Conservation (phyloP, 305 asterid genomes). For the Fraxinus nigra region DNA sequence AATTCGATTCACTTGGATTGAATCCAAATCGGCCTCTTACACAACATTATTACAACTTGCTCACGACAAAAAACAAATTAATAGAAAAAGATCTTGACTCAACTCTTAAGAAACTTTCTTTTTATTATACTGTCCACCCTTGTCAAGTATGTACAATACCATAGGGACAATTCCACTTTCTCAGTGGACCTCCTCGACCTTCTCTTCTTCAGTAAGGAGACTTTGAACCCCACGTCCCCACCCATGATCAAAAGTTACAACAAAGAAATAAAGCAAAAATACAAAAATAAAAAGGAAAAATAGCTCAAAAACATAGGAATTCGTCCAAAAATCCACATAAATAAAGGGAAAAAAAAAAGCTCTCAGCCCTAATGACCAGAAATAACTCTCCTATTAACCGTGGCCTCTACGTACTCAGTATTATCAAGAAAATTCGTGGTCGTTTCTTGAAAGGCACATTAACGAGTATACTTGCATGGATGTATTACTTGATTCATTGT, state of each 20-base stretch:
- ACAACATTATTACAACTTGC: background rate
- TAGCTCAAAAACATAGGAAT: conserved; percentile 66
- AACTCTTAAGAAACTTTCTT: conserved; percentile 23
- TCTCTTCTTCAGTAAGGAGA: background rate
- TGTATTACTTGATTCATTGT: conserved; percentile 74
- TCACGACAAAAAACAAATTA: too few species aligned
- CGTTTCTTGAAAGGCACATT: conserved; percentile 52
- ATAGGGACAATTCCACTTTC: background rate
- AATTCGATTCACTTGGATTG: conserved; percentile 1
- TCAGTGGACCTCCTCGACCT: conserved; percentile 1
- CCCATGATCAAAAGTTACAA: conserved; percentile 25
- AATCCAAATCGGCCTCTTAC: background rate
- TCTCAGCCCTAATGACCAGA: conserved; percentile 82
- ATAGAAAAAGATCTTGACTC: background rate
- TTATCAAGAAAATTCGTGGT: background rate
- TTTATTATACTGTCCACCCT: too few species aligned
- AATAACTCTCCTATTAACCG: conserved; percentile 70
- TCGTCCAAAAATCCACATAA: conserved; percentile 80
- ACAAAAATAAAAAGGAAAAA: conserved; percentile 31
- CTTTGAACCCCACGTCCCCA: background rate
- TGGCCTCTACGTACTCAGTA: conserved; percentile 40
- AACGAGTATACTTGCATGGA: conserved; percentile 80
- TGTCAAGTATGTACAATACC: background rate
- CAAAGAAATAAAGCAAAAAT: conserved; percentile 62
- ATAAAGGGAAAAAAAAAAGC: conserved; percentile 69